phyloP scores from a whole-genome alignment of 192 early-diverging fungal genomes.

The Rhizophagus clarus region DNA sequence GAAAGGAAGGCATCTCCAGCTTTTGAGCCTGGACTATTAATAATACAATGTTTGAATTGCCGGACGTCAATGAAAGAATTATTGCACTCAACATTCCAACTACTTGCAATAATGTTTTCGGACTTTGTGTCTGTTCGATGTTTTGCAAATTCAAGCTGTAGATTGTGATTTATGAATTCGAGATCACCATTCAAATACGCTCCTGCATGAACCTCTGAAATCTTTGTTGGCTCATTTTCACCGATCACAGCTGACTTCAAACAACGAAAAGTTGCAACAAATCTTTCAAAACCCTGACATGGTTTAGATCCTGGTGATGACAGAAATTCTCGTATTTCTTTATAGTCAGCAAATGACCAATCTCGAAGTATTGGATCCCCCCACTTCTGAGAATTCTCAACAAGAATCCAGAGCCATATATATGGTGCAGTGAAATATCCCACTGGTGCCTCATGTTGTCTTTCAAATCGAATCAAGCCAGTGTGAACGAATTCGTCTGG shows the following conservation, averaged over 20 bases:
- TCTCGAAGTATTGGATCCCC: slow-evolving; percentile 20
- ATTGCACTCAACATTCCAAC: slow-evolving; percentile 13
- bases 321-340: background rate
- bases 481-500: background rate
- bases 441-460: background rate
- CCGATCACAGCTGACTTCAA: background rate
- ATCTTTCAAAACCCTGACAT: slow-evolving; percentile 1
- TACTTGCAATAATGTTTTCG: background rate
- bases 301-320: background rate
- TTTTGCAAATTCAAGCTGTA: slow-evolving; percentile 4
- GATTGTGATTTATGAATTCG: slow-evolving; percentile 13
- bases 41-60: slow-evolving; percentile 23
- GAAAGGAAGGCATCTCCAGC: slow-evolving; percentile 34
- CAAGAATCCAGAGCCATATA: slow-evolving; percentile 42
- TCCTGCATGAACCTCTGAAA: slow-evolving; percentile 25
- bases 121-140: slow-evolving; percentile 33
- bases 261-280: slow-evolving; percentile 15
- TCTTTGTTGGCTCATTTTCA: slow-evolving; percentile 27
- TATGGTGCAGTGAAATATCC: slow-evolving; percentile 38
- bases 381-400: slow-evolving; percentile 24
- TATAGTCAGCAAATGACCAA: background rate
- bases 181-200: slow-evolving; percentile 12
- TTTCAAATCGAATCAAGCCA: slow-evolving; percentile 16
- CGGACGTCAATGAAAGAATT: background rate
- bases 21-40: slow-evolving; percentile 1